These are phyloP conservation scores for Podospora fimiseda DNA, from an alignment of 495 filamentous ascomycete genomes.

Conservation along the genomic window DNA sequence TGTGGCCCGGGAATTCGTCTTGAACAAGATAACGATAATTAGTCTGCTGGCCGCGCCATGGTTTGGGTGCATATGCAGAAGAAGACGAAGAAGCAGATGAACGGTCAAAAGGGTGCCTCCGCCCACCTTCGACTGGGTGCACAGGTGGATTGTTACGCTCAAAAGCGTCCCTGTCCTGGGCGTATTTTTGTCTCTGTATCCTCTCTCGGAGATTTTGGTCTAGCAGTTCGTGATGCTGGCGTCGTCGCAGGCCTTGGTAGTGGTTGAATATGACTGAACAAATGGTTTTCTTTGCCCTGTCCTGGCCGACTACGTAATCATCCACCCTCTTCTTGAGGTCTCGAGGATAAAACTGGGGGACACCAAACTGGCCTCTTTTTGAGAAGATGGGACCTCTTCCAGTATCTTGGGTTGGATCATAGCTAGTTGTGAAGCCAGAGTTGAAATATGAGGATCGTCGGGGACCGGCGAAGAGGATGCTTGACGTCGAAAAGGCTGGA, in stretches of 20 bases:
- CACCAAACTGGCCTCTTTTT: slow-evolving; percentile 49
- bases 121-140: slow-evolving; percentile 47
- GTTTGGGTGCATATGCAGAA: slow-evolving; percentile 16
- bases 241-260: slow-evolving; percentile 79
- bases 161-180: slow-evolving; percentile 34
- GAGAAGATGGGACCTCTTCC: slow-evolving; percentile 45
- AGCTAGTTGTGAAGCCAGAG: slow-evolving; percentile 60
- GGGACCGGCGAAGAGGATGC: slow-evolving; percentile 18
- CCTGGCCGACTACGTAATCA: slow-evolving; percentile 92
- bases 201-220: slow-evolving; percentile 56
- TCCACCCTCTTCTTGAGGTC: slow-evolving; percentile 86
- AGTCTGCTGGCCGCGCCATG: slow-evolving; percentile 18
- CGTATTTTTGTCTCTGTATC: slow-evolving; percentile 39
- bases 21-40: slow-evolving; percentile 25
- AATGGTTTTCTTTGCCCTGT: slow-evolving; percentile 90
- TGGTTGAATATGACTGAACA: slow-evolving; percentile 96
- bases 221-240: slow-evolving; percentile 71
- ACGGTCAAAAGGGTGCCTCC: slow-evolving; percentile 21
- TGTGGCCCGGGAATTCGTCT: slow-evolving; percentile 81
- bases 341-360: slow-evolving; percentile 69
- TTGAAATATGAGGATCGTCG: slow-evolving; percentile 35
- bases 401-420: slow-evolving; percentile 58
- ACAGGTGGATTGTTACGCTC: slow-evolving; percentile 15
- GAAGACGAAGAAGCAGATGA: no score
- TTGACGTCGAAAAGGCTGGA: slow-evolving; percentile 29